These are phyloP conservation scores for Leishmania turanica DNA, from an alignment of 208 protist species.

Conservation along the genomic window DNA sequence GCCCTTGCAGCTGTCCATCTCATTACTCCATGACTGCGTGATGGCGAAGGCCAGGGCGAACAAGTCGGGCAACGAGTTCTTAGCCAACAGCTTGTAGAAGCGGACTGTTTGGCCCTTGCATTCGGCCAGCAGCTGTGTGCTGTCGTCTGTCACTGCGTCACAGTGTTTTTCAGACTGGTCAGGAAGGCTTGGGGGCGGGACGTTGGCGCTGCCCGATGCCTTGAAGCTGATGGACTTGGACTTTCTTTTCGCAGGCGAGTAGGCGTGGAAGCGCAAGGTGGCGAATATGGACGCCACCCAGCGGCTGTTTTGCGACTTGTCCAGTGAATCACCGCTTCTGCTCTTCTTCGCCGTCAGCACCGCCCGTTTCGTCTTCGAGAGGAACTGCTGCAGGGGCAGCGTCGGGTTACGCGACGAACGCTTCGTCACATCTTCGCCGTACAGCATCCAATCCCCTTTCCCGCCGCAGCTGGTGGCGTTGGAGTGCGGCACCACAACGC, in stretches of 20 bases:
- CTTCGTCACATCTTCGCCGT: slow-evolving; percentile 30
- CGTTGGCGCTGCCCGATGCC: neutral
- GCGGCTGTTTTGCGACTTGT: slow-evolving; percentile 4
- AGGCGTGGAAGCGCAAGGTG: slow-evolving; percentile 6
- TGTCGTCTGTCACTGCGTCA: neutral
- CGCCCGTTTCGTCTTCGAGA: slow-evolving; percentile 15
- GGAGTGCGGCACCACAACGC: slow-evolving; percentile 39
- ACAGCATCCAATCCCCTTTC: slow-evolving; percentile 45
- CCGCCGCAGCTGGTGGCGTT: slow-evolving; percentile 6
- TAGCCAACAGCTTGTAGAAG: slow-evolving; percentile 44
- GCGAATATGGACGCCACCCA: slow-evolving; percentile 14
- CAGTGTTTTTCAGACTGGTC: neutral
- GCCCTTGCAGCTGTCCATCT: slow-evolving; percentile 13
- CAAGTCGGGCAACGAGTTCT: slow-evolving; percentile 36
- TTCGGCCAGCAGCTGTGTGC: slow-evolving; percentile 38
- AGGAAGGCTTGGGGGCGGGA: neutral
- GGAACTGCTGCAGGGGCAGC: slow-evolving; percentile 8
- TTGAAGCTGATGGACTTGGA: neutral
- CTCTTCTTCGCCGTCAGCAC: neutral
- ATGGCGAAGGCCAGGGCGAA: slow-evolving; percentile 58
- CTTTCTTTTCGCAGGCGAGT: slow-evolving; percentile 7
- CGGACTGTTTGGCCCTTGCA: slow-evolving; percentile 46
- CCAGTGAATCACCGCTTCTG: neutral
- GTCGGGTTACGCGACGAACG: slow-evolving; percentile 11
- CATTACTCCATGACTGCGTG: slow-evolving; percentile 47